Conservation (phyloP, 352 stramenopile genomes). For the Pythium grandisporangium region DNA sequence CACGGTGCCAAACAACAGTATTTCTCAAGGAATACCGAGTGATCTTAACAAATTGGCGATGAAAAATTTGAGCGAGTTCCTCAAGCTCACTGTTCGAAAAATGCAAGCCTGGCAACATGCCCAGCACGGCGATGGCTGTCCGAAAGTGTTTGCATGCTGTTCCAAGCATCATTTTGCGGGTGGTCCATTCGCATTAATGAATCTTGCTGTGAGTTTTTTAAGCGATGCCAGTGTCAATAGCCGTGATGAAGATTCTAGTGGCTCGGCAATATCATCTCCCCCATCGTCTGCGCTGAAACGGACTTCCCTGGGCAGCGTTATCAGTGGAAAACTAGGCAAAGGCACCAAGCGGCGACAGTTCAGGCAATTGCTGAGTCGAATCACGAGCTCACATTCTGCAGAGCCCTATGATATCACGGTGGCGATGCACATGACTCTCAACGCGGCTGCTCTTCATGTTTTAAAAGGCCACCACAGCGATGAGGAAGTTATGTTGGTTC, state of each 20-base stretch:
- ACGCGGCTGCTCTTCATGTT: slow-evolving; percentile 54
- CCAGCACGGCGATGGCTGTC: slow-evolving; percentile 55
- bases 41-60: no score
- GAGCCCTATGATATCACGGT: slow-evolving; percentile 41
- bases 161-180: slow-evolving; percentile 39
- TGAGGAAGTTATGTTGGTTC: slow-evolving; percentile 32
- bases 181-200: slow-evolving; percentile 36
- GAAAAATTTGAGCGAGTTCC: slow-evolving; percentile 57
- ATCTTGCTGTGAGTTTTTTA: slow-evolving; percentile 55
- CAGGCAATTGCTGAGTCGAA: slow-evolving; percentile 34
- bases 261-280: no score
- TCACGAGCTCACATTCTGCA: slow-evolving; percentile 33
- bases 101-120: slow-evolving; percentile 65
- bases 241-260: no score
- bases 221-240: slow-evolving; percentile 31
- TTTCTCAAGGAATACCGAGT: slow-evolving; percentile 23
- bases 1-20: no score
- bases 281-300: neutral
- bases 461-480: slow-evolving; percentile 42
- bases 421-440: slow-evolving; percentile 41
- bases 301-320: slow-evolving; percentile 22
- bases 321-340: slow-evolving; percentile 46
- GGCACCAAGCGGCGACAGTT: slow-evolving; percentile 41
- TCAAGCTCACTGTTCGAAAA: slow-evolving; percentile 37
- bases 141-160: slow-evolving; percentile 33